These are phyloP conservation scores for Leccinum pachyderme DNA, from an alignment of 1,284 basidiomycete genomes.

Conservation along the genomic window DNA sequence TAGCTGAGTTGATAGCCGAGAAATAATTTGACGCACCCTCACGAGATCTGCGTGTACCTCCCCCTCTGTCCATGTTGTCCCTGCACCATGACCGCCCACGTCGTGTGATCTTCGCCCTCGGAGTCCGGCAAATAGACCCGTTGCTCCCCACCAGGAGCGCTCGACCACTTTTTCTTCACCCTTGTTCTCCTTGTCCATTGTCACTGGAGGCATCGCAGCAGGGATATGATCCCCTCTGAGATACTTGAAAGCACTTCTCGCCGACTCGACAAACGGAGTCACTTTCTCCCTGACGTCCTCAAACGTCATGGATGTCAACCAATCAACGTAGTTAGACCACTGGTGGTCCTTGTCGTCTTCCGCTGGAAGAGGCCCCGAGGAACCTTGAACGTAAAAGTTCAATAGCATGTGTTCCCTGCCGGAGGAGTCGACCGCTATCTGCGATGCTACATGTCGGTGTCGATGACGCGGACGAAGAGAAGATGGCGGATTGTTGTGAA, in stretches of 20 bases:
- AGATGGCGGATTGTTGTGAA: slow-evolving; percentile 78
- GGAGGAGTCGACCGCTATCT: slow-evolving; percentile 63
- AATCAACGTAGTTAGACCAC: slow-evolving; percentile 20
- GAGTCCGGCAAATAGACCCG: slow-evolving; percentile 68
- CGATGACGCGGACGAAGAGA: slow-evolving; percentile 70
- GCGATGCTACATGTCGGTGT: slow-evolving; percentile 73
- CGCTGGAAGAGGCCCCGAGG: slow-evolving; percentile 32
- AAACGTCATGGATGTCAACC: slow-evolving; percentile 49
- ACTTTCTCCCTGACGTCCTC: slow-evolving; percentile 49
- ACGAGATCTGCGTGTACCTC: slow-evolving; percentile 78
- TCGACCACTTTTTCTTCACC: slow-evolving; percentile 38
- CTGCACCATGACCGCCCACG: slow-evolving; percentile 33
- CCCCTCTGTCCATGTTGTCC: slow-evolving; percentile 63
- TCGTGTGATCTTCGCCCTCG: slow-evolving; percentile 41
- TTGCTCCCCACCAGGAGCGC: slow-evolving; percentile 50
- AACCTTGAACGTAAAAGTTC: slow-evolving; percentile 72
- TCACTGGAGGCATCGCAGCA: slow-evolving; percentile 31
- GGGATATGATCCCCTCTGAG: slow-evolving; percentile 58
- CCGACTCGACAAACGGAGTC: slow-evolving; percentile 39
- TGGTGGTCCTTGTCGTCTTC: slow-evolving; percentile 33
- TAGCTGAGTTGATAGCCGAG: not conserved
- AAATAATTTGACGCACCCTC: slow-evolving; percentile 47
- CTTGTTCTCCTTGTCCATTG: slow-evolving; percentile 23
- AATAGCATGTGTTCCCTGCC: slow-evolving; percentile 79
- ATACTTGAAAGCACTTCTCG: slow-evolving; percentile 62